These are phyloP conservation scores for Aspergillus sp. DNA, from an alignment of 2,329 filamentous ascomycete genomes.

Conservation along the genomic window DNA sequence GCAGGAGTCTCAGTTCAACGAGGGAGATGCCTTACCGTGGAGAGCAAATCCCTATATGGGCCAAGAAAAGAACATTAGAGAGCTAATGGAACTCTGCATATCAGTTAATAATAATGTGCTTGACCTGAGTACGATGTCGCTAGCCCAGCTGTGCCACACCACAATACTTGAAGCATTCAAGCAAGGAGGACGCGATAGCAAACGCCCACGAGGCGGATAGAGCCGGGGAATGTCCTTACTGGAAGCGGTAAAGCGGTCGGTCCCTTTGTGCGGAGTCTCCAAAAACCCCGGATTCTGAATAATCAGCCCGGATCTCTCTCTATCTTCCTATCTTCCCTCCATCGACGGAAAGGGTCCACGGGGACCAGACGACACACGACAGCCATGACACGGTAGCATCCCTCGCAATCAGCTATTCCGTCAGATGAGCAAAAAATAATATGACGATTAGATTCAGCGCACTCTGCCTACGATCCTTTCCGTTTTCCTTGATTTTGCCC, in stretches of 20 bases:
- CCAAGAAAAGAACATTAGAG: too few species aligned
- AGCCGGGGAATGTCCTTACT: slow-evolving; percentile 11
- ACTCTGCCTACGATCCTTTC: not conserved
- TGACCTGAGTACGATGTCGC: too few species aligned
- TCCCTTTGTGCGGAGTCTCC: slow-evolving; percentile 21
- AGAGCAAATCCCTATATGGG: not conserved
- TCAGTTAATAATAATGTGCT: too few species aligned
- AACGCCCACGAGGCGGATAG: slow-evolving; percentile 11
- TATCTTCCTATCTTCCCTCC: too few species aligned
- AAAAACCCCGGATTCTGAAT: slow-evolving; percentile 24
- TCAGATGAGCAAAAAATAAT: slow-evolving; percentile 7
- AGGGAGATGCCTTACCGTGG: not conserved
- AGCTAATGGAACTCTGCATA: too few species aligned
- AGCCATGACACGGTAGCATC: slow-evolving; percentile 11
- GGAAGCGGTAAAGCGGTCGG: not conserved
- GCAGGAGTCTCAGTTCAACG: slow-evolving; percentile 2
- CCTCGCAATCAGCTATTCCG: not conserved
- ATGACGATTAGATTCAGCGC: slow-evolving; percentile 9
- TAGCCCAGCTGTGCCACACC: not conserved
- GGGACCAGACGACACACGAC: not conserved
- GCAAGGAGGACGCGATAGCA: not conserved
- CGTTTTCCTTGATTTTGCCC: slow-evolving; percentile 12
- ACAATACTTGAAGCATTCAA: not conserved
- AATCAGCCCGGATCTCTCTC: slow-evolving; percentile 7
- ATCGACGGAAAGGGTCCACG: not conserved